Base-by-base conservation (phyloP, 2,329 filamentous ascomycete species). In the Boeremia exigua region DNA sequence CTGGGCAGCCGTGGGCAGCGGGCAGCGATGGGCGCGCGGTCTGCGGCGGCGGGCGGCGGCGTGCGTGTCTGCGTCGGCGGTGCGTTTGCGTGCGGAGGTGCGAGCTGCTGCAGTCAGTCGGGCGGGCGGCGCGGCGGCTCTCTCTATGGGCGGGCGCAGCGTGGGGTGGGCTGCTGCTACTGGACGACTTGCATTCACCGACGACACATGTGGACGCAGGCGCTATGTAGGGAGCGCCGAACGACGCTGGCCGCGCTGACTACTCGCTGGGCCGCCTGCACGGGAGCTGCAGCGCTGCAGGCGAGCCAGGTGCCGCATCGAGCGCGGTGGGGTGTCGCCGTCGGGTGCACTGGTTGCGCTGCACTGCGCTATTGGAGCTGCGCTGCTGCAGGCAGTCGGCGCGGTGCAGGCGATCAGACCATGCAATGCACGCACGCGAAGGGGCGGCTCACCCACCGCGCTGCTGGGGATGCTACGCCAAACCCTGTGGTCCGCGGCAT, bases 121-220 rank as follows among this genome's bases (percentile, higher is more conserved):
- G 38, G 38, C 48, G 23, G 53, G 47, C 53, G 53, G 53, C 47
- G 37, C 52, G 42, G 53, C 53, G 29, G 40, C 30, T 39, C 38
- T 38, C 40, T 43, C 32, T 38, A 23, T 48, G 45, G 29, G 29
- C 34, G 28, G 43, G 15, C 19, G 37, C 28, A 44, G 52, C 52
- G 52, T 55, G 53, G 53, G 53, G 53, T 36, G 19, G 37, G 47
- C 47, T 27, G 19, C 48, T 39, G 47, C 38, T 19, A 55, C 46
- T 55, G 53, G 46, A 55, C 53, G 52, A 42, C 40, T 25, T 48
- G 42, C 47, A 34, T 47, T 56, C 53, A 51, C 47, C 47, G 49
- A 30, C 25, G 32, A 50, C 47, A 56, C 53, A 38, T 46, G 53
- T 47, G 47, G 47, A 43, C 34, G 52, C 52, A 38, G 46, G 39